Conservation (phyloP, 2,329 filamentous ascomycete genomes). For the Colletotrichum viniferum region DNA sequence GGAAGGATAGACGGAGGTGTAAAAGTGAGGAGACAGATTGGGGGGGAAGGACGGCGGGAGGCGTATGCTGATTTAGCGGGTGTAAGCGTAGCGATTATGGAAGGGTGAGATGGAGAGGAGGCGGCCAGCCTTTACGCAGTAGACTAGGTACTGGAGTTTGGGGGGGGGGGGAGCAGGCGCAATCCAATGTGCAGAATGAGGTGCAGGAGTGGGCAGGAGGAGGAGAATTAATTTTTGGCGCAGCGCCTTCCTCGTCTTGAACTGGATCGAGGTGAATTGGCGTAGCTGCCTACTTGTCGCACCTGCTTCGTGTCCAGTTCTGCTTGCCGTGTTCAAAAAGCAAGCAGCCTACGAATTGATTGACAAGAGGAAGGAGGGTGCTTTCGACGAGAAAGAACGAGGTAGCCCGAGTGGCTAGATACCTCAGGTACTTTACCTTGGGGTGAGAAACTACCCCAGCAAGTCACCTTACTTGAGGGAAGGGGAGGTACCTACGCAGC, state of each 20-base stretch:
- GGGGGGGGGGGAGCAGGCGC: background rate
- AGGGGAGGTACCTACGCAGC: background rate
- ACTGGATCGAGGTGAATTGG: background rate
- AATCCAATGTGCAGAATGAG: background rate
- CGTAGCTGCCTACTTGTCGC: background rate
- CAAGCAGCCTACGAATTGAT: background rate
- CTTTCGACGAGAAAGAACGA: background rate
- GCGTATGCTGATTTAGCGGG: background rate
- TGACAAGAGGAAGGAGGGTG: background rate
- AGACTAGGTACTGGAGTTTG: background rate
- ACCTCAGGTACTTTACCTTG: background rate
- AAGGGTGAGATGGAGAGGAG: background rate
- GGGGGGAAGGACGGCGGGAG: background rate
- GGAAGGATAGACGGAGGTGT: background rate
- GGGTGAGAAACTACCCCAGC: background rate
- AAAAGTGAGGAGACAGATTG: background rate
- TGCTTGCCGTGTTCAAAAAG: background rate
- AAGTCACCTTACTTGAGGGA: background rate
- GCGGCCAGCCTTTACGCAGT: background rate
- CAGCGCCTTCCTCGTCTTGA: background rate
- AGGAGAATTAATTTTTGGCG: background rate
- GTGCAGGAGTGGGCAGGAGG: background rate
- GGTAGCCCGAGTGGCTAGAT: background rate
- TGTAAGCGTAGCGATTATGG: background rate
- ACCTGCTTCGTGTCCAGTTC: background rate